Conservation (phyloP, 352 stramenopile species). For the Pythium volutum region DNA sequence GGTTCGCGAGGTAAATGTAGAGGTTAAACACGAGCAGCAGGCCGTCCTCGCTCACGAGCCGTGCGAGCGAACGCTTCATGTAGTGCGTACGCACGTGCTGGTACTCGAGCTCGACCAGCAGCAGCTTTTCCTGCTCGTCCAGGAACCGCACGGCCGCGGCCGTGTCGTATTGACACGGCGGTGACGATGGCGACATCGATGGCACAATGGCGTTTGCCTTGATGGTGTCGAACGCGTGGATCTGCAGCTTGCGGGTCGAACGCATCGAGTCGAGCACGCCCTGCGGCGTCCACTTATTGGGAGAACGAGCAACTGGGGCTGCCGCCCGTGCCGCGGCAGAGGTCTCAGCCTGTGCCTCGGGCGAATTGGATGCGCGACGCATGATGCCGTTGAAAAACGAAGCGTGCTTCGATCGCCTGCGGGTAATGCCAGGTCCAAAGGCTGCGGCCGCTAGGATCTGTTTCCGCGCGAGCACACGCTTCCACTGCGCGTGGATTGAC, state of each 20-base stretch:
- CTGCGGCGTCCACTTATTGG: background rate
- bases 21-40: constrained; percentile 19
- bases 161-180: too few species aligned
- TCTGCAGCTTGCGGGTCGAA: background rate
- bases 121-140: constrained; percentile 9
- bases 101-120: constrained; percentile 22
- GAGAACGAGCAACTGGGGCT: too few species aligned
- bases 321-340: too few species aligned
- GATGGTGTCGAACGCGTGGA: background rate
- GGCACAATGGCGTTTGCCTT: background rate
- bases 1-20: constrained; percentile 24
- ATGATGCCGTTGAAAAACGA: background rate
- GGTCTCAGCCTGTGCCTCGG: background rate
- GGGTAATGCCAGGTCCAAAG: background rate
- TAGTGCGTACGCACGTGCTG: constrained; percentile 14
- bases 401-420: background rate
- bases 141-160: background rate
- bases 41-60: constrained; percentile 18
- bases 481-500: constrained; percentile 18
- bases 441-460: background rate
- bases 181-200: background rate
- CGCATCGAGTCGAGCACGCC: background rate
- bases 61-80: constrained; percentile 21
- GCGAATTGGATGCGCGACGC: background rate
- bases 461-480: constrained; percentile 8